Percentiles rank a stretch among this genome's conserved stretches.
These are phyloP conservation scores for Chalciporus piperatus DNA, from an alignment of 768 basidiomycete species.

Conservation along the genomic window DNA sequence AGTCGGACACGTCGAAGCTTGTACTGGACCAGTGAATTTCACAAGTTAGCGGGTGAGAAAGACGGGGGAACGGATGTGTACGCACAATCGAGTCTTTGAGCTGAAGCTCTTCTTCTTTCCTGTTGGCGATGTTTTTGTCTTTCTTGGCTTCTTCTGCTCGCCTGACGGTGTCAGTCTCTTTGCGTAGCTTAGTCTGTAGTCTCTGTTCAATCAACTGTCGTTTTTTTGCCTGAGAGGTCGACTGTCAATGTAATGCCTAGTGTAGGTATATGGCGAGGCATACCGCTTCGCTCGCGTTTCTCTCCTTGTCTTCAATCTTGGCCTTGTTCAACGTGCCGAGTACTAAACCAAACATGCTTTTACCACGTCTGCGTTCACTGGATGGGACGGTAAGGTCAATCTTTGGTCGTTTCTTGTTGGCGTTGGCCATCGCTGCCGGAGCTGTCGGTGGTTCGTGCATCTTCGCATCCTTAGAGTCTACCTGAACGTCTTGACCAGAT, in stretches of 20 bases:
- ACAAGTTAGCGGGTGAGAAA: neutral
- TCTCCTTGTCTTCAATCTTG: slow-evolving; percentile 81
- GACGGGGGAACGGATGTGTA: slow-evolving; percentile 11
- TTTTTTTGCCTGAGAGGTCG: slow-evolving; percentile 67
- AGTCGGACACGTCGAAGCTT: slow-evolving; percentile 70
- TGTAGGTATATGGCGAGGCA: slow-evolving; percentile 16
- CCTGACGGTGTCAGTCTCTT: slow-evolving; percentile 84
- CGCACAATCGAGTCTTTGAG: slow-evolving; percentile 79
- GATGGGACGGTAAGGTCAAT: slow-evolving; percentile 56
- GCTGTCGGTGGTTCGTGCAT: slow-evolving; percentile 43
- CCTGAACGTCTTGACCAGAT: slow-evolving; percentile 29
- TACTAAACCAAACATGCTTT: slow-evolving; percentile 84
- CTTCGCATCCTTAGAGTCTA: slow-evolving; percentile 31
- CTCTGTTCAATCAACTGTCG: slow-evolving; percentile 79
- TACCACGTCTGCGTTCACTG: slow-evolving; percentile 78
- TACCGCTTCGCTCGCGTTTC: slow-evolving; percentile 83
- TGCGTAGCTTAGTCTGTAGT: slow-evolving; percentile 79
- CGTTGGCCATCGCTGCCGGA: slow-evolving; percentile 41
- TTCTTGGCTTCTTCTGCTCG: slow-evolving; percentile 84
- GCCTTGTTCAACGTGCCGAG: slow-evolving; percentile 84
- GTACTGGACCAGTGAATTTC: slow-evolving; percentile 42
- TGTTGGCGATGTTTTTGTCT: slow-evolving; percentile 70
- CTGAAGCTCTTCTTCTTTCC: slow-evolving; percentile 80
- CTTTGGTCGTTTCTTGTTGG: slow-evolving; percentile 66
- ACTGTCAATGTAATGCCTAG: slow-evolving; percentile 6